Evolutionary conservation across 1,139 yeast species (phyloP), one percentile per base, ranked within the genome.

Genomic region (Magnusiomyces suaveolens): DNA sequence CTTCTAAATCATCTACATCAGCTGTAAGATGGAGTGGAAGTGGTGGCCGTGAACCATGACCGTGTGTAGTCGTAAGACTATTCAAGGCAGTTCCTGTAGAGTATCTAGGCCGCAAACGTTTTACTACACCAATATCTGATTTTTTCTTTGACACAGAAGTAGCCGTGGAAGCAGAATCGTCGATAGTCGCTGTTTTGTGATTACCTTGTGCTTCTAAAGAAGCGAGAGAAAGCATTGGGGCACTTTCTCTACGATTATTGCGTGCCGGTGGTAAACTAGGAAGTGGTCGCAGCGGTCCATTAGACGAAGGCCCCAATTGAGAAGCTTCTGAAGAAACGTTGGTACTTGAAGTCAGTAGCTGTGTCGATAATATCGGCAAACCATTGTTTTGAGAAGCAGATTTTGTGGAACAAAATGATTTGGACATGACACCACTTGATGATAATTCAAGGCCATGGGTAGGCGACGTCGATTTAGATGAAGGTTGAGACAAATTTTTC

Each of bases 261-360:
- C 50, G 41, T 16, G 25, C 43, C 10, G 43, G 43, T 2, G 50
- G 50, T 21, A 47, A 32, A 21, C 20, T 47, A 21, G 50, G 50
- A 21, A 47, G 43, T 10, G 50, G 50, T 8, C 50, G 50, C 12
- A 4, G 43, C 20, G 24, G 44, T 3, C 44, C 41, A 36, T 16
- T 36, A 4, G 18, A 36, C 16, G 41, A 16, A 3, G 41, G 41
- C 41, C 10, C 41, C 18, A n/a, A 36, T 10, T 14, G 18, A 18
- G 16, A 14, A 14, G 41, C 16, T 36, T 36, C 41, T n/a, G 18
- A 36, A 6, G 18, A 36, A 36, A 36, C 41, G 18, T 10, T n/a
- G 10, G 41, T 18, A 36, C 18, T 18, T 3, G 33, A n/a, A 10
- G 41, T 36, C 16, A 10, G 41, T n/a, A 36, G 18, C 18, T 36